These are phyloP conservation scores for Protea cynaroides DNA, from an alignment of 164 flowering plant genomes.

Conservation along the genomic window DNA sequence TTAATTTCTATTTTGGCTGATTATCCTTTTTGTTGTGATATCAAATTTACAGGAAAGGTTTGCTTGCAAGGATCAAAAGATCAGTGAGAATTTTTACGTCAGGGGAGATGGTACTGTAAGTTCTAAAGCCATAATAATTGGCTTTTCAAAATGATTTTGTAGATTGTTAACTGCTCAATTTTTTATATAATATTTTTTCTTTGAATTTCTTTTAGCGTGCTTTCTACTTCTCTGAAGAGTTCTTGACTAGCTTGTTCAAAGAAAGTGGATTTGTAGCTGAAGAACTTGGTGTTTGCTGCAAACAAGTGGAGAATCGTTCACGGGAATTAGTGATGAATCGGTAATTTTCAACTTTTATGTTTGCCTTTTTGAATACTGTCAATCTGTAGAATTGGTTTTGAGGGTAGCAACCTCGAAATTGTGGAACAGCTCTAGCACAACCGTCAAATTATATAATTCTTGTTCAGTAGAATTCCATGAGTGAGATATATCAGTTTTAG, in stretches of 20 bases:
- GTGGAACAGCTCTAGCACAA: not conserved
- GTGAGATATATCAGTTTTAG: not conserved
- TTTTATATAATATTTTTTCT: not conserved
- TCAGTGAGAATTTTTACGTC: constrained; percentile 91
- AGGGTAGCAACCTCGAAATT: not conserved
- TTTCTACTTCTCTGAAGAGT: constrained; percentile 87
- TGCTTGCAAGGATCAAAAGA: constrained; percentile 75
- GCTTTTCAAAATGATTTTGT: not conserved
- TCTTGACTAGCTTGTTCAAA: constrained; percentile 56
- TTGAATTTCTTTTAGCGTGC: constrained; percentile 60
- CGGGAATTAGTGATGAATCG: constrained; percentile 85
- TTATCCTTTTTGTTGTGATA: constrained; percentile 2
- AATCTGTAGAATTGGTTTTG: not conserved
- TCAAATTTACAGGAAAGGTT: constrained; percentile 61
- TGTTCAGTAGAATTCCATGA: not conserved
- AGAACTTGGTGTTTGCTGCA: constrained; percentile 73
- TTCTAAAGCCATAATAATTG: constrained; percentile 8
- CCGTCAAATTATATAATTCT: not conserved
- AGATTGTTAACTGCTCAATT: not conserved
- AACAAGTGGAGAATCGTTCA: constrained; percentile 92
- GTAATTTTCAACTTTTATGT: constrained; percentile 30
- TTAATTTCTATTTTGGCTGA: not conserved
- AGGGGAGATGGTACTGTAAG: constrained; percentile 99
- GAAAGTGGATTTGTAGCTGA: constrained; percentile 60
- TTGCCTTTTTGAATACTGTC: not conserved